A percentile compares a stretch with the other conserved stretches of the same genome.
These are phyloP conservation scores for Lepidium sativum DNA, from an alignment of 345 rosid species.

Conservation along the genomic window DNA sequence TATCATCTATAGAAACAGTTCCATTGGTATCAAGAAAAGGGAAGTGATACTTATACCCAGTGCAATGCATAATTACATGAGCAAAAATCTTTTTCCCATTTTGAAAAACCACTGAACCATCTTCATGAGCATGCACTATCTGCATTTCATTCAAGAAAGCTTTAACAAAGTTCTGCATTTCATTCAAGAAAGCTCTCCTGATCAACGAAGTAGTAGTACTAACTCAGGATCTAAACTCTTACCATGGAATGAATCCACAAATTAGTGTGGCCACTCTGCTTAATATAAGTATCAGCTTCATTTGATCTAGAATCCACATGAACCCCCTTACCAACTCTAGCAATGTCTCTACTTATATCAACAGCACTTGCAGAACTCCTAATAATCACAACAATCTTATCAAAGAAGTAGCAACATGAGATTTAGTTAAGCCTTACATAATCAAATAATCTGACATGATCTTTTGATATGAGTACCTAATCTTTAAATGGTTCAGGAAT, in stretches of 20 bases:
- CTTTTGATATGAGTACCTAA: constrained; percentile 34
- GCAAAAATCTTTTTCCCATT: constrained; percentile 40
- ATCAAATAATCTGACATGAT: not conserved
- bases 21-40: constrained; percentile 79
- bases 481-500: constrained; percentile 44
- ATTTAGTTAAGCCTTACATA: not conserved
- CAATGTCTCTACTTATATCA: constrained; percentile 65
- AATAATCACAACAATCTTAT: constrained; percentile 47
- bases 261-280: constrained; percentile 39
- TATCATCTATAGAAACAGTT: constrained; percentile 58
- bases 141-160: constrained; percentile 23
- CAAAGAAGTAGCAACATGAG: not conserved
- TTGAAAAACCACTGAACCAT: constrained; percentile 54
- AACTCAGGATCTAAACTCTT: not conserved
- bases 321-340: constrained; percentile 65
- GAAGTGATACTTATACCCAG: constrained; percentile 66
- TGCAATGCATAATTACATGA: constrained; percentile 67
- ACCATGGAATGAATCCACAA: constrained; percentile 81
- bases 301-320: constrained; percentile 55
- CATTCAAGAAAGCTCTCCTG: not conserved
- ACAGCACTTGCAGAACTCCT: constrained; percentile 56
- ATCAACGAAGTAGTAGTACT: not conserved
- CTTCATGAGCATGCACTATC: constrained; percentile 47
- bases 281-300: constrained; percentile 34
- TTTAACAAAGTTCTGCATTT: no score